Evolutionary conservation across 129 eudicot species (phyloP), one percentile per base, ranked within the genome.

Genomic region (Centella asiatica): DNA sequence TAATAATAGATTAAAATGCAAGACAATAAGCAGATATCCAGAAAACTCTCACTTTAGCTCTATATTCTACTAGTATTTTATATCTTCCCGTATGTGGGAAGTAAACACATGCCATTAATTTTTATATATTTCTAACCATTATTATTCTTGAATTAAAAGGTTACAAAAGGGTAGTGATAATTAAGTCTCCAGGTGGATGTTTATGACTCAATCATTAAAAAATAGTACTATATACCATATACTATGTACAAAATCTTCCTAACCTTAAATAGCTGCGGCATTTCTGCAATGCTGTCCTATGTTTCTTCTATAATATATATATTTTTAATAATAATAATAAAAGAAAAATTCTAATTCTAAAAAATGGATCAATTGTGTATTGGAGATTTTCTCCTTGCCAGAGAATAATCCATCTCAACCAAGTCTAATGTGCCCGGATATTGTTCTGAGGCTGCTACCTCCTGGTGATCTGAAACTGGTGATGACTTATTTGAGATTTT

Each of bases 401-500:
- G 90, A 49, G 87, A 76, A 69, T 88, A 88, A 69, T 88, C 96
- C 94, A 85, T 82, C 27, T 66, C 90, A 8, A 78, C 78, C 53
- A 88, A 63, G 73, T 77, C 90, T 61, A 78, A 18, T 65, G 65
- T 54, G 49, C 76, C 85, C 29, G 76, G 88, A 57, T 76, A 69
- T 60, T 44, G 64, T 39, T 75, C 68, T 23, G 63, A 56, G 23
- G 42, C 54, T 14, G 36, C n/a, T n/a, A 3, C 70, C 60, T 60
- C 68, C 27, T 4, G 48, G 36, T 69, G 69, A 15, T 68, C 34
- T 6, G 65, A 22, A 63, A 46, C 23, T 5, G 77, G 22, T 19
- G 79, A 53, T 45, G 73, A 60, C 49, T 36, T 48, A 18, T 4
- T 68, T 29, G 6, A 37, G 23, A 76, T 31, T 45, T 66, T 74